These are phyloP conservation scores for Vigna reflexopilosa DNA, from an alignment of 306 rosid species.

Conservation along the genomic window DNA sequence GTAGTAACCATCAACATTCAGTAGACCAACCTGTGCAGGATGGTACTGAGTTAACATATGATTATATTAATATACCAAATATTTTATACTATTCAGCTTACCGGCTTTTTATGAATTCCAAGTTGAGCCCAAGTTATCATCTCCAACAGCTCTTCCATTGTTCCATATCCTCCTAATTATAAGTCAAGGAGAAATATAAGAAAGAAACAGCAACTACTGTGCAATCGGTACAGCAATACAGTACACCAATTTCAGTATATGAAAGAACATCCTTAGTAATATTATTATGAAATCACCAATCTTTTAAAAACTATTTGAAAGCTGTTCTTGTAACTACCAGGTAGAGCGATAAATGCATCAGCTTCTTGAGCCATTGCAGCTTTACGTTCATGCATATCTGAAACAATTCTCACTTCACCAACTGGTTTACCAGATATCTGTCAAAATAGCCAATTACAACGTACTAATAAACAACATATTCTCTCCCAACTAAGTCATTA, in stretches of 20 bases:
- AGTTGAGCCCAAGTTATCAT: conserved; percentile 94
- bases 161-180: conserved; percentile 85
- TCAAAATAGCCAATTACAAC: conserved; percentile 12
- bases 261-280: conserved; percentile 15
- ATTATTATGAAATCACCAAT: conserved; percentile 22
- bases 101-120: conserved; percentile 89
- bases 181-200: neutral
- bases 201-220: neutral
- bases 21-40: conserved; percentile 75
- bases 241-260: conserved; percentile 4
- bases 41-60: conserved; percentile 28
- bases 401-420: conserved; percentile 91
- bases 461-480: neutral
- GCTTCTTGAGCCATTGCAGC: conserved; percentile 93
- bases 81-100: conserved; percentile 39
- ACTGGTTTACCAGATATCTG: conserved; percentile 93
- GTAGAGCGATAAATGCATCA: conserved; percentile 95
- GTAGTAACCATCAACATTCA: conserved; percentile 91
- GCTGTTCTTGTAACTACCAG: conserved; percentile 63
- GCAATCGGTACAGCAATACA: neutral
- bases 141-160: conserved; percentile 91
- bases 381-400: conserved; percentile 97
- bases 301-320: conserved; percentile 24
- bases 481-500: conserved; percentile 21
- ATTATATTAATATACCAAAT: conserved; percentile 13